phyloP scores from a whole-genome alignment of 1,284 basidiomycete genomes.

The Mycena citricolor region DNA sequence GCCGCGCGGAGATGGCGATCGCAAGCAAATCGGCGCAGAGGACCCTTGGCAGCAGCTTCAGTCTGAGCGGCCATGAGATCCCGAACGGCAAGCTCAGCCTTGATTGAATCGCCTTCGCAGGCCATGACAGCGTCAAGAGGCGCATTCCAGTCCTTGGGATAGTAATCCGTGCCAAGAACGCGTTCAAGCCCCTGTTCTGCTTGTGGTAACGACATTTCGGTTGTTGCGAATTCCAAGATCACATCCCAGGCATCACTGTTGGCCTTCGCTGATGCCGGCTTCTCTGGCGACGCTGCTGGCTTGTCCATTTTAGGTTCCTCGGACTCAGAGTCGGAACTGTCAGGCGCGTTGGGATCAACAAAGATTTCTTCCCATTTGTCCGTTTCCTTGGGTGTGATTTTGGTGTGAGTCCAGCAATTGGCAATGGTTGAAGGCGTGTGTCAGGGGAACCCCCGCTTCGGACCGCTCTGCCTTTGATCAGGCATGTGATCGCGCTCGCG shows the following conservation, averaged over 20 bases:
- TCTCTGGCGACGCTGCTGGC: neutral
- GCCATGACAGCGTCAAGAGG: constrained; percentile 16
- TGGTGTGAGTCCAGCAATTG: too few species aligned
- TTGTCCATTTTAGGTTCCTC: neutral
- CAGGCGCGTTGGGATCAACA: neutral
- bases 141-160: constrained; percentile 10
- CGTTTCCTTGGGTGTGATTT: too few species aligned
- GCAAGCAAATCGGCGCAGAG: too few species aligned
- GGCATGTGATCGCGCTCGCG: too few species aligned
- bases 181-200: constrained; percentile 22
- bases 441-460: too few species aligned
- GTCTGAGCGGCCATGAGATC: constrained; percentile 2
- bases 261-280: too few species aligned
- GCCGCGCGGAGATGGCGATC: neutral
- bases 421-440: too few species aligned
- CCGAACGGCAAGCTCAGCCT: neutral
- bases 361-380: constrained; percentile 6
- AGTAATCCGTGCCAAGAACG: constrained; percentile 15
- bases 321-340: neutral
- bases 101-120: neutral
- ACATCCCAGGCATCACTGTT: constrained; percentile 24
- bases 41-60: too few species aligned
- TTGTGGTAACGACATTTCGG: constrained; percentile 25
- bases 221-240: constrained; percentile 23
- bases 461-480: too few species aligned